Percentiles rank a stretch among this genome's conserved stretches.
Conservation (phyloP, 2,329 filamentous ascomycete genomes). For the Scopulariopsis brevicaulis region DNA sequence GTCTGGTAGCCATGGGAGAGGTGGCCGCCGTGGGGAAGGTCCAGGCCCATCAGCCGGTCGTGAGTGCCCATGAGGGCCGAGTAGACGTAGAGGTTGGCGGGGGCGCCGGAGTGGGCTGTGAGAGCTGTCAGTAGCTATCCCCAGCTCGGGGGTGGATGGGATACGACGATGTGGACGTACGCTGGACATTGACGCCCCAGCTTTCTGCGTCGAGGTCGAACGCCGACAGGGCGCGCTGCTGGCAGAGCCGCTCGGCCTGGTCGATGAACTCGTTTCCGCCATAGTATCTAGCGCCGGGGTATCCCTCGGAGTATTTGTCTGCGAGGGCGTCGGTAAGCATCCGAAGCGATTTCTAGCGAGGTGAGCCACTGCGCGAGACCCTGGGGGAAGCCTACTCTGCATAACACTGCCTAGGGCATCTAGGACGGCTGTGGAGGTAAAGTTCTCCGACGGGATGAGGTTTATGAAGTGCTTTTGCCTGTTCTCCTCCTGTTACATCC, state of each 20-base stretch:
- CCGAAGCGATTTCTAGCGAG: not conserved
- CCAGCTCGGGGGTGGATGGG: not conserved
- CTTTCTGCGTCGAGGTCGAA: slow-evolving; percentile 74
- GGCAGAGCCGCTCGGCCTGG: slow-evolving; percentile 77
- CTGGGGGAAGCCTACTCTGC: slow-evolving; percentile 56
- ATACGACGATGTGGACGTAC: slow-evolving; percentile 32
- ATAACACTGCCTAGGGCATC: slow-evolving; percentile 89
- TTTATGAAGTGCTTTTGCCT: slow-evolving; percentile 99
- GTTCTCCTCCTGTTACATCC: slow-evolving; percentile 63
- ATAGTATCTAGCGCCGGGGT: slow-evolving; percentile 92
- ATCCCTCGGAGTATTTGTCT: slow-evolving; percentile 98
- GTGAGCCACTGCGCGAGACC: not conserved
- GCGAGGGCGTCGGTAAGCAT: slow-evolving; percentile 15
- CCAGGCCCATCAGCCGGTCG: slow-evolving; percentile 92
- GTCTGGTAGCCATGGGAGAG: slow-evolving; percentile 96
- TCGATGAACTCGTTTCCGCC: slow-evolving; percentile 96
- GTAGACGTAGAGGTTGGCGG: slow-evolving; percentile 83
- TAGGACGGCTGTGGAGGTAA: slow-evolving; percentile 84
- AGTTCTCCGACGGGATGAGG: slow-evolving; percentile 90
- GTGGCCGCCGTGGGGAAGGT: slow-evolving; percentile 92
- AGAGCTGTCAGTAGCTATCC: not conserved
- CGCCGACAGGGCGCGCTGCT: slow-evolving; percentile 77
- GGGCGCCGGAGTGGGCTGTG: slow-evolving; percentile 64
- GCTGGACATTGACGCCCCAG: slow-evolving; percentile 96
- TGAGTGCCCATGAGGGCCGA: slow-evolving; percentile 87